Conservation (phyloP, 176 grass and related monocot species). For the Pontederia paniculata region DNA sequence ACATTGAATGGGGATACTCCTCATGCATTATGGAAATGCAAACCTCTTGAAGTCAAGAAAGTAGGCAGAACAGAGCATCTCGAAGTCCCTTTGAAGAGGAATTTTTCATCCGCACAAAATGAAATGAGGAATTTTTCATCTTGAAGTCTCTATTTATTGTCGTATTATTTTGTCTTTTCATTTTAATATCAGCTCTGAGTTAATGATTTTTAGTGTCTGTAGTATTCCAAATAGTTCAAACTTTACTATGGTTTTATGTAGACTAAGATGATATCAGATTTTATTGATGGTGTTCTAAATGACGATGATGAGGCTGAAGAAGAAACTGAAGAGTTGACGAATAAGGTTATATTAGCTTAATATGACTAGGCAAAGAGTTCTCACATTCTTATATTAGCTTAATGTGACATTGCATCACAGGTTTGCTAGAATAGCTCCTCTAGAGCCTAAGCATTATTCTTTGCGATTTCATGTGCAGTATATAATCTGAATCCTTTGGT, state of each 20-base stretch:
- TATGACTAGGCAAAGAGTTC: too few relatives aligned
- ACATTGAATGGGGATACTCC: too few relatives aligned
- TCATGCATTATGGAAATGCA: too few relatives aligned
- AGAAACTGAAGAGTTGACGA: constrained; percentile 80
- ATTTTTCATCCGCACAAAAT: too few relatives aligned
- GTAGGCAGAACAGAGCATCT: too few relatives aligned
- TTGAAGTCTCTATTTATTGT: too few relatives aligned
- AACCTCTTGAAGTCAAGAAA: too few relatives aligned
- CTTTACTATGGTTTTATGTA: constrained; percentile 16
- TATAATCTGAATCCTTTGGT: constrained; percentile 8
- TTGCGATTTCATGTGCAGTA: constrained; percentile 5
- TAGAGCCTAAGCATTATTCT: background rate
- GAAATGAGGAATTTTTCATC: too few relatives aligned
- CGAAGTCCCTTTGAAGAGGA: too few relatives aligned
- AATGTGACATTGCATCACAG: constrained; percentile 89
- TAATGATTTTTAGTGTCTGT: background rate
- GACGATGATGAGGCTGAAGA: constrained; percentile 86
- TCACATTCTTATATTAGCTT: constrained; percentile 49
- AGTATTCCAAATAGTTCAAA: background rate
- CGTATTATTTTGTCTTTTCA: too few relatives aligned
- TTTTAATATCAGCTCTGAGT: too few relatives aligned
- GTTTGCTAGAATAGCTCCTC: constrained; percentile 30
- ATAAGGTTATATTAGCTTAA: constrained; percentile 35
- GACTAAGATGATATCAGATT: constrained; percentile 93
- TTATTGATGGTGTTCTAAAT: constrained; percentile 60